Evolutionary conservation across 257 asterid genomes (phyloP).

Genomic region (Forsythia viridissima): DNA sequence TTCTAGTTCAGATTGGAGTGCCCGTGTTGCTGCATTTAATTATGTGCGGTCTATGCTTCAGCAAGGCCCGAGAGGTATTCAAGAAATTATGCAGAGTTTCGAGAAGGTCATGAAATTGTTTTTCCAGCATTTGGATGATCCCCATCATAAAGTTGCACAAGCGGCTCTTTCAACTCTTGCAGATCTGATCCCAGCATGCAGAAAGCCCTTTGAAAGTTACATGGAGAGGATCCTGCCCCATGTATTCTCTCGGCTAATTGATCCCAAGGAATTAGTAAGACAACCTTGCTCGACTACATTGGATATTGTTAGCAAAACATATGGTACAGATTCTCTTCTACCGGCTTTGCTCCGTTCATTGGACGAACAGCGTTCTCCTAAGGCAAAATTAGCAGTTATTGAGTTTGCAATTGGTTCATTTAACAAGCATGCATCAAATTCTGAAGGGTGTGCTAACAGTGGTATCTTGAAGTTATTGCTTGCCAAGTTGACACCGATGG

Average conservation of each 20-base stretch:
- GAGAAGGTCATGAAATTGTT: slow-evolving; percentile 98
- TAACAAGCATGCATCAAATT: slow-evolving; percentile 71
- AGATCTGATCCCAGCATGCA: slow-evolving; percentile 92
- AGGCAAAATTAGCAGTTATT: slow-evolving; percentile 96
- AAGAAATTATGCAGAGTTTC: slow-evolving; percentile 91
- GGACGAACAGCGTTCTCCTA: slow-evolving; percentile 99
- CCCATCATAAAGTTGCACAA: slow-evolving; percentile 99
- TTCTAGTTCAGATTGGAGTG: slow-evolving; percentile 97
- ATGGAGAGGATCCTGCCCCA: slow-evolving; percentile 98
- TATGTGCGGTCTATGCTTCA: slow-evolving; percentile 72
- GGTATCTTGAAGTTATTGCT: slow-evolving; percentile 98
- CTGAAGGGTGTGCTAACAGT: slow-evolving; percentile 80
- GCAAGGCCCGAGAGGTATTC: slow-evolving; percentile 93
- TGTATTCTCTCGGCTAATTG: slow-evolving; percentile 95
- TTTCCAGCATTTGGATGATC: slow-evolving; percentile 99
- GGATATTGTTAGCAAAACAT: slow-evolving; percentile 90
- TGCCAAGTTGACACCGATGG: slow-evolving; percentile 84
- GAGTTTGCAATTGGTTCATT: slow-evolving; percentile 93
- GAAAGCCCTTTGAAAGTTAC: slow-evolving; percentile 94
- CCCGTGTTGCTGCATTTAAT: slow-evolving; percentile 92
- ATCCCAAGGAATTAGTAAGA: slow-evolving; percentile 94
- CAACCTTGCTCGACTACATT: slow-evolving; percentile 93
- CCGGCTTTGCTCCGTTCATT: slow-evolving; percentile 95
- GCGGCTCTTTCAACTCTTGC: slow-evolving; percentile 98
- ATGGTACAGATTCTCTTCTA: slow-evolving; percentile 86